These are phyloP conservation scores for Lodderomyces pseudojiufengensis DNA, from an alignment of 1,139 yeast genomes.

Conservation along the genomic window DNA sequence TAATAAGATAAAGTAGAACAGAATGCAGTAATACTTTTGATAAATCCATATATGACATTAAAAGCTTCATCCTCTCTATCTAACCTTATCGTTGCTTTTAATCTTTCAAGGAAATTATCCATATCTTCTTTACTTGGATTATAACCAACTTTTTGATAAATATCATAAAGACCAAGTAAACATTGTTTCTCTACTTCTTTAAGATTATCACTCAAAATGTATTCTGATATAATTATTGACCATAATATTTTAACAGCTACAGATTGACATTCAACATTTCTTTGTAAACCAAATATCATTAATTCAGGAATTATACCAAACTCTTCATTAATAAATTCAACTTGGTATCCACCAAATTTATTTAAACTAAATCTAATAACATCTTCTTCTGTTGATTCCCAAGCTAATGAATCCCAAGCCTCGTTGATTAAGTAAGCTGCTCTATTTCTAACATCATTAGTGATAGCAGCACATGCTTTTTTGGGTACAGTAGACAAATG, in stretches of 20 bases:
- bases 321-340: constrained; percentile 53
- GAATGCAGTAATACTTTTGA: constrained; percentile 60
- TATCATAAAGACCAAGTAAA: constrained; percentile 58
- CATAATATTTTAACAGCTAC: constrained; percentile 69
- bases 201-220: constrained; percentile 55
- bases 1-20: constrained; percentile 64
- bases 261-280: constrained; percentile 57
- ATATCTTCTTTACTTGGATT: constrained; percentile 58
- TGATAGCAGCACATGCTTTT: constrained; percentile 63
- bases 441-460: constrained; percentile 62
- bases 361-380: constrained; percentile 56
- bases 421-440: constrained; percentile 54
- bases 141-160: constrained; percentile 55
- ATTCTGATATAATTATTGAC: constrained; percentile 67
- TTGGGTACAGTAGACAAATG: constrained; percentile 70
- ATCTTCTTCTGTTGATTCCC: constrained; percentile 63
- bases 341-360: constrained; percentile 71
- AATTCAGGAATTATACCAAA: constrained; percentile 63
- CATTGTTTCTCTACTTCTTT: constrained; percentile 60
- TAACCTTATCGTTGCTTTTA: constrained; percentile 50
- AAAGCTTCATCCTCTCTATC: constrained; percentile 70
- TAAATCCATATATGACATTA: constrained; percentile 46
- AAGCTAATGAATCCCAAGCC: constrained; percentile 74
- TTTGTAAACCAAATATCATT: constrained; percentile 66
- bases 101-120: constrained; percentile 45